Evolutionary conservation across 805 yeast genomes (phyloP).

Genomic region (Kodamaea leandrae): DNA sequence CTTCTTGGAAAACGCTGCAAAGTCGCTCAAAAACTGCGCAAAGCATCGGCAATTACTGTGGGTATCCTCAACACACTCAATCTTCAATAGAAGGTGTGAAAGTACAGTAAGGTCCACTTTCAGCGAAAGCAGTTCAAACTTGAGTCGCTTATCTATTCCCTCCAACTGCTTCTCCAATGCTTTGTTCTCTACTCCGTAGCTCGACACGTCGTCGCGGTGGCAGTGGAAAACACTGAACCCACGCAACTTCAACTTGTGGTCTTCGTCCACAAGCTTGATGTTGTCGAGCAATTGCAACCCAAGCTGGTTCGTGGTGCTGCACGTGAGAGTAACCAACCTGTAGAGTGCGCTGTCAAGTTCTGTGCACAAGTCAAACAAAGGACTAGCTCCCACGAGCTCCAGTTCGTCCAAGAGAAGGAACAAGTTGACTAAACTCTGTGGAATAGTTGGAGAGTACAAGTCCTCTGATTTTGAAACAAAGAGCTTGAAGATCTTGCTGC

Average conservation of each 20-base stretch:
- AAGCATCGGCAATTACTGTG: slow-evolving; percentile 26
- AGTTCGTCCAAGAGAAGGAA: slow-evolving; percentile 31
- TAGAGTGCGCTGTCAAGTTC: slow-evolving; percentile 22
- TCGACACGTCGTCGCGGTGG: slow-evolving; percentile 22
- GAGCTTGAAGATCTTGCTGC: slow-evolving; percentile 29
- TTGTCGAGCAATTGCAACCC: slow-evolving; percentile 28
- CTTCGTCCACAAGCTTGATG: slow-evolving; percentile 20
- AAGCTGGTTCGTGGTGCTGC: slow-evolving; percentile 30
- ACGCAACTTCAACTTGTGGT: slow-evolving; percentile 23
- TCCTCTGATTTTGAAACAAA: slow-evolving; percentile 25
- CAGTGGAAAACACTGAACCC: slow-evolving; percentile 33
- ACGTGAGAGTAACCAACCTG: slow-evolving; percentile 27
- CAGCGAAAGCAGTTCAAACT: slow-evolving; percentile 18
- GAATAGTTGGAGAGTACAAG: slow-evolving; percentile 24
- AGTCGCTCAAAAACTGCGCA: slow-evolving; percentile 26
- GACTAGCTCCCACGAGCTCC: slow-evolving; percentile 21
- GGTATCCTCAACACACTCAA: slow-evolving; percentile 31
- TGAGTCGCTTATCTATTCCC: slow-evolving; percentile 18
- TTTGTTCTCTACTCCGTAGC: slow-evolving; percentile 1
- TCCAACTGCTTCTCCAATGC: slow-evolving; percentile 13
- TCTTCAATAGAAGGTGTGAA: slow-evolving; percentile 23
- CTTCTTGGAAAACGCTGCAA: slow-evolving; percentile 18
- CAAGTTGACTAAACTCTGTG: slow-evolving; percentile 29
- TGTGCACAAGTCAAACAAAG: slow-evolving; percentile 19
- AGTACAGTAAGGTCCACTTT: slow-evolving; percentile 26